A percentile compares a stretch with the other conserved stretches of the same genome.
Evolutionary conservation across 2,329 filamentous ascomycete species (phyloP).

Genomic region (Helicocarpus griseus): DNA sequence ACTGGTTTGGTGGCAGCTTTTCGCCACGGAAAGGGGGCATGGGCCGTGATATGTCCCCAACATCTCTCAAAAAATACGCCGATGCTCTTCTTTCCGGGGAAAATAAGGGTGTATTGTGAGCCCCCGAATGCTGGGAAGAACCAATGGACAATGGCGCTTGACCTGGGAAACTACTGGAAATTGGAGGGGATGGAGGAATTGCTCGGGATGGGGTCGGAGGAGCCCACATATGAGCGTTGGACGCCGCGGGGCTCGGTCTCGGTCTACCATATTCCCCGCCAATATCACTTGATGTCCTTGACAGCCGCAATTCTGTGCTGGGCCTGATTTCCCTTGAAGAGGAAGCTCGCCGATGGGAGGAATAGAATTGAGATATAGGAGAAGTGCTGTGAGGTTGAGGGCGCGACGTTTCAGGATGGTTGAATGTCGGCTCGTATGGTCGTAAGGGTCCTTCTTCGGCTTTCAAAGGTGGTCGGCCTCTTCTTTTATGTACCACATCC

Average conservation of each 20-base stretch:
- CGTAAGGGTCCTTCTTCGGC: slow-evolving; percentile 18
- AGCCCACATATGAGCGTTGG: slow-evolving; percentile 3
- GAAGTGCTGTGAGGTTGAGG: slow-evolving; percentile 4
- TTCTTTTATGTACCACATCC: slow-evolving; percentile 29
- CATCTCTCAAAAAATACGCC: neutral
- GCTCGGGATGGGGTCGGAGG: slow-evolving; percentile 5
- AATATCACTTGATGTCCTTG: slow-evolving; percentile 1
- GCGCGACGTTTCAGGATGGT: slow-evolving; percentile 7
- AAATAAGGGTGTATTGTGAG: neutral
- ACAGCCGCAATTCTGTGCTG: slow-evolving; percentile 9
- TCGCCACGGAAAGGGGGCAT: slow-evolving; percentile 1
- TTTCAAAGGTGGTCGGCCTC: slow-evolving; percentile 23
- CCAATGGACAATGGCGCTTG: slow-evolving; percentile 3
- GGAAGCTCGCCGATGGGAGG: slow-evolving; percentile 5
- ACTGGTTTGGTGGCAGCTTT: neutral
- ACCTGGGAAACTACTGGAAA: neutral
- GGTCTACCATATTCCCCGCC: slow-evolving; percentile 6
- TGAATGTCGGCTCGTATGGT: slow-evolving; percentile 11
- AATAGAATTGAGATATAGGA: neutral
- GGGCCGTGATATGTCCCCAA: neutral
- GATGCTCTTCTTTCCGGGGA: neutral
- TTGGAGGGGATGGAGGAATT: slow-evolving; percentile 6
- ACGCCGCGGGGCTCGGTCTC: slow-evolving; percentile 4
- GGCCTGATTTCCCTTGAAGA: slow-evolving; percentile 13
- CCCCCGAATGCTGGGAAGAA: neutral